Percentiles rank a stretch among this genome's conserved stretches.
These are phyloP conservation scores for Funneliformis mosseae DNA, from an alignment of 192 early-diverging fungal genomes.

Conservation along the genomic window DNA sequence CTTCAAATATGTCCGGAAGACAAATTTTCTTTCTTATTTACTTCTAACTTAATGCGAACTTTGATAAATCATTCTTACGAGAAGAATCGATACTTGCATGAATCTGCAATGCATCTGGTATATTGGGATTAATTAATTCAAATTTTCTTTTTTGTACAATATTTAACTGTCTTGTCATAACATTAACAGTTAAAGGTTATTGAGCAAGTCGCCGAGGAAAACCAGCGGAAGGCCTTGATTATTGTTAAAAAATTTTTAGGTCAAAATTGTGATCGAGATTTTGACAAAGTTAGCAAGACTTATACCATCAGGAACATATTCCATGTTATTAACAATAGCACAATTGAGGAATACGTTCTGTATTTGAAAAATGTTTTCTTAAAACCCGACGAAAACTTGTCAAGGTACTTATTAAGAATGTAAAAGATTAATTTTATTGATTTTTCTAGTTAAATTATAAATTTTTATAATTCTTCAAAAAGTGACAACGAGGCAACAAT, in stretches of 20 bases:
- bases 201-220: constrained; percentile 61
- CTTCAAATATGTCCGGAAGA: constrained; percentile 56
- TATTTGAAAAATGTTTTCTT: constrained; percentile 75
- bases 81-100: constrained; percentile 75
- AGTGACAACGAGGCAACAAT: constrained; percentile 40
- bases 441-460: neutral
- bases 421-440: neutral
- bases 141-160: neutral
- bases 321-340: constrained; percentile 66
- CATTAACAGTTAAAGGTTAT: constrained; percentile 48
- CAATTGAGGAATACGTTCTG: constrained; percentile 69
- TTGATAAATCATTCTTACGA: constrained; percentile 86
- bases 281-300: constrained; percentile 69
- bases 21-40: constrained; percentile 73
- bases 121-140: constrained; percentile 13
- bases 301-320: constrained; percentile 82
- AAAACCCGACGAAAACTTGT: constrained; percentile 41
- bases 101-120: constrained; percentile 74
- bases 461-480: neutral
- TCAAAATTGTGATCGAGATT: constrained; percentile 69
- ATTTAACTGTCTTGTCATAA: constrained; percentile 21
- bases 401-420: neutral
- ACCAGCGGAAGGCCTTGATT: constrained; percentile 71
- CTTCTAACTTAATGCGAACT: constrained; percentile 81
- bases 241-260: constrained; percentile 82